A percentile compares a stretch with the other conserved stretches of the same genome.
Evolutionary conservation across 805 yeast genomes (phyloP).

Genomic region (Hanseniaspora singularis): DNA sequence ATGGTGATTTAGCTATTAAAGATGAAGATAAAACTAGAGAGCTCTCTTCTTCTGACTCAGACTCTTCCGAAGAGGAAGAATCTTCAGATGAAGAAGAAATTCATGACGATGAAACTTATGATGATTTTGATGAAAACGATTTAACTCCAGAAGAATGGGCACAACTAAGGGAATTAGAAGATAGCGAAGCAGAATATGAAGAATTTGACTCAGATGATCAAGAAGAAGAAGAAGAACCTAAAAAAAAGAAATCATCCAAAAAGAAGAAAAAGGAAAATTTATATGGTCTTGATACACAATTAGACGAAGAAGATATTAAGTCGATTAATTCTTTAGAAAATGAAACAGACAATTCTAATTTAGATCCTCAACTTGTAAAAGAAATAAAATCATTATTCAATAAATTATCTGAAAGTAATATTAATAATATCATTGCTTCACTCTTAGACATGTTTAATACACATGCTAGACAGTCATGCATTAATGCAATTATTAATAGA

Average conservation of each 20-base stretch:
- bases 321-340: slow-evolving; percentile 2
- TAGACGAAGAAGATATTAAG: slow-evolving; percentile 15
- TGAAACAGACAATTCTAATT: not conserved
- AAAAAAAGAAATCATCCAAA: slow-evolving; percentile 19
- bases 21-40: slow-evolving; percentile 16
- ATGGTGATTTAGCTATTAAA: slow-evolving; percentile 23
- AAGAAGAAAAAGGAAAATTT: slow-evolving; percentile 49
- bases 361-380: slow-evolving; percentile 38
- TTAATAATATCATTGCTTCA: slow-evolving; percentile 56
- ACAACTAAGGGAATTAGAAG: slow-evolving; percentile 26
- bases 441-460: slow-evolving; percentile 49
- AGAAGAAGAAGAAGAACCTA: slow-evolving; percentile 15
- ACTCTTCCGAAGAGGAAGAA: slow-evolving; percentile 19
- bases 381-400: slow-evolving; percentile 74
- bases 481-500: slow-evolving; percentile 50
- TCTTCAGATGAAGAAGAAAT: slow-evolving; percentile 23
- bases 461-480: slow-evolving; percentile 71
- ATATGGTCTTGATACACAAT: slow-evolving; percentile 44
- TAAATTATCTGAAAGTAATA: slow-evolving; percentile 78
- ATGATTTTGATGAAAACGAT: slow-evolving; percentile 33
- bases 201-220: slow-evolving; percentile 25
- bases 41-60: too few relatives aligned
- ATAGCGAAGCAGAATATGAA: slow-evolving; percentile 20
- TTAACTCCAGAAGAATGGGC: slow-evolving; percentile 29
- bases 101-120: slow-evolving; percentile 28